These are phyloP conservation scores for Cercis canadensis DNA, from an alignment of 306 rosid species.

Conservation along the genomic window DNA sequence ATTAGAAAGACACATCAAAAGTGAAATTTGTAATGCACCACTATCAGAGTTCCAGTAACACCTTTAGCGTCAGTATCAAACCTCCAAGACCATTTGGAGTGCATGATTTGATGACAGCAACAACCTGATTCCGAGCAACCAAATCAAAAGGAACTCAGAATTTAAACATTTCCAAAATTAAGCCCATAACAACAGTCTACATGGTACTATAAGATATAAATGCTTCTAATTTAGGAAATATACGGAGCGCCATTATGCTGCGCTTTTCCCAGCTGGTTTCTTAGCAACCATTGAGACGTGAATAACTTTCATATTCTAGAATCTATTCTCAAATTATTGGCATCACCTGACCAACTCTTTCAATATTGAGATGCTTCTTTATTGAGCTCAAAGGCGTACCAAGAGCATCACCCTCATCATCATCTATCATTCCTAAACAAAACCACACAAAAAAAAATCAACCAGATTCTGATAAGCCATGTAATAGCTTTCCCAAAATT, in stretches of 20 bases:
- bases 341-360: slow-evolving; percentile 51
- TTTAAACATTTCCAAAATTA: background rate
- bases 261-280: background rate
- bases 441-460: background rate
- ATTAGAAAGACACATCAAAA: background rate
- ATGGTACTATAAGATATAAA: background rate
- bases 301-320: background rate
- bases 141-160: background rate
- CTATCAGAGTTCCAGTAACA: slow-evolving; percentile 18
- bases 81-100: slow-evolving; percentile 78
- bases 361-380: slow-evolving; percentile 43
- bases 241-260: background rate
- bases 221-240: background rate
- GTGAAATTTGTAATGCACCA: background rate
- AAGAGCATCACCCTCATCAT: background rate
- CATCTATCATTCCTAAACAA: slow-evolving; percentile 31
- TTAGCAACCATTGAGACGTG: no score
- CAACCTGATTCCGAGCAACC: slow-evolving; percentile 46
- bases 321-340: background rate
- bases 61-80: slow-evolving; percentile 74
- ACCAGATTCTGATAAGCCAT: background rate
- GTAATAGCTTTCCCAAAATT: background rate
- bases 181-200: background rate
- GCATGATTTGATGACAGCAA: slow-evolving; percentile 72
- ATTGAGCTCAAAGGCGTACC: slow-evolving; percentile 56